These are phyloP conservation scores for Amanita polypyramis DNA, from an alignment of 768 basidiomycete species.

Conservation along the genomic window DNA sequence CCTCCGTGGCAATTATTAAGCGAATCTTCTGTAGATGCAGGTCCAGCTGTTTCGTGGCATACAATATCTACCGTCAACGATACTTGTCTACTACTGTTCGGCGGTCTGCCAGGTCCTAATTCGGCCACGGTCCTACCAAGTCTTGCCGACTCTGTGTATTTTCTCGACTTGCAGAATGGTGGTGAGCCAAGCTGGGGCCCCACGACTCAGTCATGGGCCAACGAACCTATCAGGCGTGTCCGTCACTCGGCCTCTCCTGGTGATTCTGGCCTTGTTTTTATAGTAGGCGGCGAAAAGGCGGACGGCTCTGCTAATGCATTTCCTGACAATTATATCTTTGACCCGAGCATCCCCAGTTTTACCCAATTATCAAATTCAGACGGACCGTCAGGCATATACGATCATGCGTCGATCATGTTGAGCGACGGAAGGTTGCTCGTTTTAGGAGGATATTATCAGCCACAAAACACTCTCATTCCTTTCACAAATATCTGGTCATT, in stretches of 20 bases:
- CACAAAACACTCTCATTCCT: conserved; percentile 35
- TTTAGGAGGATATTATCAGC: conserved; percentile 60
- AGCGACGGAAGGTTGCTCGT: conserved; percentile 59
- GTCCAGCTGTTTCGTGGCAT: conserved; percentile 71
- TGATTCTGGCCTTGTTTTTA: conserved; percentile 42
- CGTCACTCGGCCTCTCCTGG: conserved; percentile 54
- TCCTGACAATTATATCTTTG: conserved; percentile 55
- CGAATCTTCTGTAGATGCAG: conserved; percentile 32
- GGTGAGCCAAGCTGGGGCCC: conserved; percentile 33
- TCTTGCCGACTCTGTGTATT: conserved; percentile 49
- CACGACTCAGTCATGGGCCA: conserved; percentile 43
- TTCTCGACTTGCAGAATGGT: conserved; percentile 35
- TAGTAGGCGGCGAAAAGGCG: conserved; percentile 74
- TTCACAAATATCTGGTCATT: conserved; percentile 54
- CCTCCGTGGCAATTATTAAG: conserved; percentile 63
- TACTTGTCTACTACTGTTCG: conserved; percentile 52
- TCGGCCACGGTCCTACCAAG: conserved; percentile 40
- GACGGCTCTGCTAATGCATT: conserved; percentile 65
- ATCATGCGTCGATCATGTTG: conserved; percentile 64
- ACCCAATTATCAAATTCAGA: conserved; percentile 38
- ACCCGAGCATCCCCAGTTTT: conserved; percentile 41
- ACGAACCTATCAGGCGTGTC: conserved; percentile 67
- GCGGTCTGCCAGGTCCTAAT: conserved; percentile 61
- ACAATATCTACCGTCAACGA: conserved; percentile 58
- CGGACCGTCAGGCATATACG: conserved; percentile 60